Evolutionary conservation across 2,329 filamentous ascomycete genomes (phyloP).

Genomic region (Xylariales sp.): DNA sequence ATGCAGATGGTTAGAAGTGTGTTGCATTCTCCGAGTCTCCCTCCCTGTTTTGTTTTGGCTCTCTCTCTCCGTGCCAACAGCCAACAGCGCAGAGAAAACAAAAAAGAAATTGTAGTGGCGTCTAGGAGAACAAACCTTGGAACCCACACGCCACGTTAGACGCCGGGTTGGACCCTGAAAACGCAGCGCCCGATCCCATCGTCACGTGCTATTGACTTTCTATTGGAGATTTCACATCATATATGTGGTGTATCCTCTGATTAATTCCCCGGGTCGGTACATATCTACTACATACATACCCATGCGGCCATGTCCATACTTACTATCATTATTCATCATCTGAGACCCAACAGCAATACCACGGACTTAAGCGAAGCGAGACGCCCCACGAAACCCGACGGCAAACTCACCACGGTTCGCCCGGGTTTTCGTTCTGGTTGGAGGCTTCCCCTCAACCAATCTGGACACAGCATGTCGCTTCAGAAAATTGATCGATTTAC

Average conservation of each 20-base stretch:
- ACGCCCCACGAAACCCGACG: constrained; percentile 9
- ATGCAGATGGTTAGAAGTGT: constrained; percentile 11
- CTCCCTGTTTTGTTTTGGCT: constrained; percentile 10
- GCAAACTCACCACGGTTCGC: constrained; percentile 10
- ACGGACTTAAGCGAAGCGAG: constrained; percentile 20
- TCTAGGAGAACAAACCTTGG: not conserved
- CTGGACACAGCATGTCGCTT: constrained; percentile 5
- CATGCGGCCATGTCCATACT: constrained; percentile 5
- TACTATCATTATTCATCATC: not conserved
- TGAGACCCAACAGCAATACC: constrained; percentile 8
- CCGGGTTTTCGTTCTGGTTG: constrained; percentile 9
- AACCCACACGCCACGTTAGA: constrained; percentile 25
- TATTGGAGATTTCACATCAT: constrained; percentile 1
- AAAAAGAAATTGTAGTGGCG: not conserved
- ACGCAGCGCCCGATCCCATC: not conserved
- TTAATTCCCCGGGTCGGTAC: constrained; percentile 11
- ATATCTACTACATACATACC: not conserved
- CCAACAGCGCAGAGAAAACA: constrained; percentile 3
- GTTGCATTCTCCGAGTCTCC: not conserved
- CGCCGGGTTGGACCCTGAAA: constrained; percentile 13
- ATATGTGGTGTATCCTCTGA: not conserved
- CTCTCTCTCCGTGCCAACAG: constrained; percentile 2
- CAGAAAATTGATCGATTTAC: constrained; percentile 9
- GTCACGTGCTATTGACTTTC: constrained; percentile 25
- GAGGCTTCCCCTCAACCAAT: constrained; percentile 5